A percentile compares a stretch with the other conserved stretches of the same genome.
Evolutionary conservation across 495 filamentous ascomycete species (phyloP).

Genomic region (Lepidopterella palustris): DNA sequence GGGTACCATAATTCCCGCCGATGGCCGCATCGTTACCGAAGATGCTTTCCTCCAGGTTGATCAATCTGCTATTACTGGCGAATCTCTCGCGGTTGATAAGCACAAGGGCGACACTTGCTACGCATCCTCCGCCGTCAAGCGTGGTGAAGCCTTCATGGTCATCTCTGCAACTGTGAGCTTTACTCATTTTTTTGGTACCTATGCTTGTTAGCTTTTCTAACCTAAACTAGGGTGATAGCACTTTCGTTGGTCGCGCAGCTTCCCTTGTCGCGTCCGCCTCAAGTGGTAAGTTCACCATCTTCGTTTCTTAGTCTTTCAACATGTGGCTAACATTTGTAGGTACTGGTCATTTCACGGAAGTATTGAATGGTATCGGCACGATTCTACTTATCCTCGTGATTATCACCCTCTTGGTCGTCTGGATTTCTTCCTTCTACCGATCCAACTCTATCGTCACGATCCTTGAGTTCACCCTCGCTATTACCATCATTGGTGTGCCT

Average conservation of each 20-base stretch:
- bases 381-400: slow-evolving; percentile 74
- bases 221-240: slow-evolving; percentile 85
- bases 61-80: slow-evolving; percentile 86
- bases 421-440: slow-evolving; percentile 82
- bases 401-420: slow-evolving; percentile 71
- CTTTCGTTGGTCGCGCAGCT: slow-evolving; percentile 83
- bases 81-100: slow-evolving; percentile 88
- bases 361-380: slow-evolving; percentile 80
- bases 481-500: slow-evolving; percentile 90
- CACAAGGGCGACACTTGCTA: slow-evolving; percentile 70
- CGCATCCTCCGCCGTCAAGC: slow-evolving; percentile 82
- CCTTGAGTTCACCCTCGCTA: slow-evolving; percentile 75
- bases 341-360: slow-evolving; percentile 81
- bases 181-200: no score
- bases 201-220: no score
- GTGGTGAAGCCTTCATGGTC: slow-evolving; percentile 76
- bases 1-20: slow-evolving; percentile 85
- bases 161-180: slow-evolving; percentile 71
- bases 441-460: slow-evolving; percentile 68
- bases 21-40: slow-evolving; percentile 75
- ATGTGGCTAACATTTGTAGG: no score
- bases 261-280: slow-evolving; percentile 73
- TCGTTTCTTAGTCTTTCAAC: no score
- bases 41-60: slow-evolving; percentile 81
- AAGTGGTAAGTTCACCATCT: no score